Base-by-base conservation (phyloP, 2,329 filamentous ascomycete genomes). In the Didymella pinodella region DNA sequence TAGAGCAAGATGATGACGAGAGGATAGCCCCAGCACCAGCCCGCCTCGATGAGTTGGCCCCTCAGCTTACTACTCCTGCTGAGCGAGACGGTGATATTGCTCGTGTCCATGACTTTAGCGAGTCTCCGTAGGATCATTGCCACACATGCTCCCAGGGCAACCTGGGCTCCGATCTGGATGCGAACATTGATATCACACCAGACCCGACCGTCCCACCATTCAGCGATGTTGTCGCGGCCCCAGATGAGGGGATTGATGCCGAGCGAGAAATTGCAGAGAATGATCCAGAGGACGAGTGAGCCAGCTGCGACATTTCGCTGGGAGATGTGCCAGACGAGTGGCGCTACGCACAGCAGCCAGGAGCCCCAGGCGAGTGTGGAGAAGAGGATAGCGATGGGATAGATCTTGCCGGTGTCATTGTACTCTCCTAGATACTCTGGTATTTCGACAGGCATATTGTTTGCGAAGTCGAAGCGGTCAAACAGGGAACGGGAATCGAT, bases 161-260 rank as follows among this genome's bases (percentile, higher is more conserved):
- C 79, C 18, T 80, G 79, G 8, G 80, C 76, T 3, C 83, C 85
- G 25, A 85, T 78, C 58, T 84, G 80, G 32, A 90, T 67, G 61
- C 88, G 86, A 53, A 83, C 79, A 65, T 90, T 82, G 48, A 91
- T 77, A 71, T 91, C 88, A 75, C 89, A 91, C 57, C 88, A 83
- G 2, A 82, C 83, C 5, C 72, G 68, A 4, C 89, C 89, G 57
- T 82, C 74, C 82, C 83, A 91, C 83, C 84, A 87, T 6, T 76
- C 71, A 0, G 68, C 36, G 12, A 83, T 67, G 63, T 89, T 78
- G 63, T 88, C 85, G 7, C 80, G 84, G 0, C 84, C 82, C 88
- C 88, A 91, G 60, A 90, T 82, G 48, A 89, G 71, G 1, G 87
- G 80, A 68, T 91, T 90, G 78, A 86, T 74, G 62, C 87, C 80